Percentiles rank a stretch among this genome's conserved stretches.
These are phyloP conservation scores for Yarrowia deformans DNA, from an alignment of 805 yeast genomes.

Conservation along the genomic window DNA sequence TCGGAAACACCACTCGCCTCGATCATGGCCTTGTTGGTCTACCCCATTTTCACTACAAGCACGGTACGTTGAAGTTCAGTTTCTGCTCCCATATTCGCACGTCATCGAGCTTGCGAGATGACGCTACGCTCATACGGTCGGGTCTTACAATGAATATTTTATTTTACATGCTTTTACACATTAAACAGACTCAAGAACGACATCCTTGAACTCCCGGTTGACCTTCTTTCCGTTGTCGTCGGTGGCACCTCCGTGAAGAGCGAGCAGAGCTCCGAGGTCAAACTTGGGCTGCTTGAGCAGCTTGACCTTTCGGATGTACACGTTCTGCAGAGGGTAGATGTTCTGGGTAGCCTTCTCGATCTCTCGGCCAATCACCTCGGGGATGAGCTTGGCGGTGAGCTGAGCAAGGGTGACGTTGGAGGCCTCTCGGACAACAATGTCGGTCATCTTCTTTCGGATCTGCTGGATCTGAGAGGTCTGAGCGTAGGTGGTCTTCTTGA, in stretches of 20 bases:
- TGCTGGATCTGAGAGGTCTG: conserved; percentile 97
- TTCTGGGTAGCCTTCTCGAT: conserved; percentile 94
- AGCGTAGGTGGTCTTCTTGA: conserved; percentile 97
- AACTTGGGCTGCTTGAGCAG: conserved; percentile 98
- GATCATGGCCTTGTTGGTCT: too few relatives aligned
- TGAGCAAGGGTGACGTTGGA: conserved; percentile 94
- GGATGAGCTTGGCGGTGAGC: conserved; percentile 95
- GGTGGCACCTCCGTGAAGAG: conserved; percentile 95
- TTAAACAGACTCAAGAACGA: conserved; percentile 95
- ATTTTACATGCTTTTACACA: conserved; percentile 39
- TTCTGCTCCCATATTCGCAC: too few relatives aligned
- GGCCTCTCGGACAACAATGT: conserved; percentile 96
- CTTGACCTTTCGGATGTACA: conserved; percentile 98
- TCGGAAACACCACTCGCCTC: too few relatives aligned
- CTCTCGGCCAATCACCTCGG: conserved; percentile 98
- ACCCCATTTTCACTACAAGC: too few relatives aligned
- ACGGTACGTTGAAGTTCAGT: too few relatives aligned
- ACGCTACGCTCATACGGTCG: not conserved
- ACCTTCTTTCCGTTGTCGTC: conserved; percentile 99
- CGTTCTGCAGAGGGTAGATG: conserved; percentile 97
- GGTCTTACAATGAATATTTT: conserved; percentile 37
- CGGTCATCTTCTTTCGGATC: conserved; percentile 95
- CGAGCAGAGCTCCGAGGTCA: conserved; percentile 94
- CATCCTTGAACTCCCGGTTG: conserved; percentile 95
- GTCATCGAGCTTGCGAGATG: too few relatives aligned